Evolutionary conservation across 371 early-diverging fungal genomes (phyloP), one percentile per base, ranked within the genome.

Genomic region (Batkoa obscura): DNA sequence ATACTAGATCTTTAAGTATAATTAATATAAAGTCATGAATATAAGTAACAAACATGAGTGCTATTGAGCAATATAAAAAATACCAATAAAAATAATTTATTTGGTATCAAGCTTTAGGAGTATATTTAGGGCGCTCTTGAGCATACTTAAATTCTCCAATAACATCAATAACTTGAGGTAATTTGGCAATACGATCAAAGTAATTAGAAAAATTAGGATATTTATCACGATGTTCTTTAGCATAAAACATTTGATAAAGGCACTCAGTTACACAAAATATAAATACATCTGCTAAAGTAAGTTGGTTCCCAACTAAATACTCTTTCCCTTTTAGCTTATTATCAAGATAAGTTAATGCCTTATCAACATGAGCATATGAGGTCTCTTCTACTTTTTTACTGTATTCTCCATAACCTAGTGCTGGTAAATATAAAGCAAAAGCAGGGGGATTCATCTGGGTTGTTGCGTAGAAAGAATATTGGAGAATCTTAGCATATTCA

Each of bases 271-370:
- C 13, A 13, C 5, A 5, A 13, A 13, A 5, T 31, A 9, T 60
- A 23, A 55, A 33, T 47, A 94, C 79, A 71, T 94, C 94, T 55
- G 94, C 94, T 37, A 87, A 66, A 62, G 94, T 91, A 63, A 92
- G 64, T 56, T 72, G 74, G 69, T 94, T 90, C 58, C 89, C 92
- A 39, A 92, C 93, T 58, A 94, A 72, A 79, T 78, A 94, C 60
- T 92, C 91, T 70, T 77, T 76, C 75, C 69, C 75, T 57, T 78
- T 58, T 30, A 94, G 70, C 62, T 85, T 71, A 54, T 74, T 72
- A 78, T 93, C 76, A 42, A 92, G 69, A 49, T n/a, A n/a, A n/a
- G n/a, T n/a, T n/a, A n/a, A n/a, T n/a, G n/a, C n/a, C n/a, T n/a
- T n/a, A n/a, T n/a, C n/a, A n/a, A n/a, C n/a, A n/a, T n/a, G n/a